A percentile compares a stretch with the other conserved stretches of the same genome.
phyloP scores from a whole-genome alignment of 2,329 filamentous ascomycete species.

The Trichophyton simii region DNA sequence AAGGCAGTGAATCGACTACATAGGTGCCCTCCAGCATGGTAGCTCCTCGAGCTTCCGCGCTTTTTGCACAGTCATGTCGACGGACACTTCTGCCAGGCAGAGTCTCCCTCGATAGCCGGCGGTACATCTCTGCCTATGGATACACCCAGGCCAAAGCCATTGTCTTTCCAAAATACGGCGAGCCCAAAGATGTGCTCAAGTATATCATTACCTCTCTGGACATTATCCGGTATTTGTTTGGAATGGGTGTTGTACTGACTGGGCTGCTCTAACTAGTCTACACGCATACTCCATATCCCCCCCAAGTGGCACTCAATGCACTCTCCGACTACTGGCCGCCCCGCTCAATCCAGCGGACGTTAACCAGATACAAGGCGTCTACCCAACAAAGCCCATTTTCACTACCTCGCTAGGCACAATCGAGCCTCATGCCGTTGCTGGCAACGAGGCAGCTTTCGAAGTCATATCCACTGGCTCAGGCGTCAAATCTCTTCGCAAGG shows the following conservation, averaged over 20 bases:
- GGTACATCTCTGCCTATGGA: constrained; percentile 36
- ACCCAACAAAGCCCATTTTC: constrained; percentile 73
- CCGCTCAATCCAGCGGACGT: constrained; percentile 96
- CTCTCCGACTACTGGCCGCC: constrained; percentile 75
- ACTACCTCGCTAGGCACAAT: constrained; percentile 62
- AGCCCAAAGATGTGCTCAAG: constrained; percentile 38
- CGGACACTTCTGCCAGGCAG: not conserved
- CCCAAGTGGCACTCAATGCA: constrained; percentile 50
- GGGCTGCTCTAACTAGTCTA: constrained; percentile 20
- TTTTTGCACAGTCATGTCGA: not conserved
- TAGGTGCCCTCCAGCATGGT: not conserved
- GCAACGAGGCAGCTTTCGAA: constrained; percentile 87
- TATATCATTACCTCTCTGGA: constrained; percentile 15
- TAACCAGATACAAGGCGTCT: constrained; percentile 94
- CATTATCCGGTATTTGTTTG: not conserved
- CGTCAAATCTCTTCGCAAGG: constrained; percentile 51
- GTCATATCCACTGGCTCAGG: constrained; percentile 57
- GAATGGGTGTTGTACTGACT: not conserved
- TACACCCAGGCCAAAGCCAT: constrained; percentile 40
- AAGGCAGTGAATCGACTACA: no score
- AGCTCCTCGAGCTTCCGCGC: not conserved
- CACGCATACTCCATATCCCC: constrained; percentile 40
- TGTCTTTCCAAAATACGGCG: constrained; percentile 37
- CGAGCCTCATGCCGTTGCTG: constrained; percentile 51
- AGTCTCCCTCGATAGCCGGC: constrained; percentile 16